Evolutionary conservation across 2,329 filamentous ascomycete species (phyloP), one percentile per base, ranked within the genome.

Genomic region (Phyllosticta paracitricarpa): DNA sequence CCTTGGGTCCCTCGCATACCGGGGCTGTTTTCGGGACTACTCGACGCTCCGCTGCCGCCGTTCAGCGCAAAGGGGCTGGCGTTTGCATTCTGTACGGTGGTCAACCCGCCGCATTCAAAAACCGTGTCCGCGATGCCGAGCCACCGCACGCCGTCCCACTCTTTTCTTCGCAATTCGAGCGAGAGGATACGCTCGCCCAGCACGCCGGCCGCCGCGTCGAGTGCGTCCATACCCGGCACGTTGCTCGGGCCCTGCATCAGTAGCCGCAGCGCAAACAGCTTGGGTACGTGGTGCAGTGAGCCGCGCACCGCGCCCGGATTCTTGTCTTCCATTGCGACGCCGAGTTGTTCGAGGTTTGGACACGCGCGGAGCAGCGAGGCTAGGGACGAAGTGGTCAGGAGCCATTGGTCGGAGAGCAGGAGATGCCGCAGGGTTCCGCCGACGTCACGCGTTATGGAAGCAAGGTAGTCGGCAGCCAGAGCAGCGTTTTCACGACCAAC

Each of bases 341-440:
- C 82, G 1, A 87, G 72, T 65, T 87, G 83, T 63, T 84, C 82
- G 14, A 86, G 72, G 59, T 84, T 77, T 0, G 83, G 82, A 62
- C 82, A 84, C 9, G 72, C 72, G 57, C 79, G 78, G 33, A 83
- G 79, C 6, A 86, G 71, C 7, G 78, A 77, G 33, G 76, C 76
- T 8, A 86, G 71, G 4, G 80, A 73, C 1, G 74, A 69, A 2
- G 76, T 73, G 17, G 77, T 76, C 2, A 86, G 74, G 19, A 76
- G 71, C 82, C 83, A 86, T 53, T 78, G 74, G 35, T 83, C 78
- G 2, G 78, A 77, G 4, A 87, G 77, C 2, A 86, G 76, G 5
- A 87, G 77, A 65, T 84, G 81, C 53, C 77, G 78, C 51, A 87
- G 69, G 1, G 75, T 80, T 24, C 74, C 64, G 51, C 80, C 80